Conservation (phyloP, 371 early-diverging fungal species). For the Dichotomocladium elegans region DNA sequence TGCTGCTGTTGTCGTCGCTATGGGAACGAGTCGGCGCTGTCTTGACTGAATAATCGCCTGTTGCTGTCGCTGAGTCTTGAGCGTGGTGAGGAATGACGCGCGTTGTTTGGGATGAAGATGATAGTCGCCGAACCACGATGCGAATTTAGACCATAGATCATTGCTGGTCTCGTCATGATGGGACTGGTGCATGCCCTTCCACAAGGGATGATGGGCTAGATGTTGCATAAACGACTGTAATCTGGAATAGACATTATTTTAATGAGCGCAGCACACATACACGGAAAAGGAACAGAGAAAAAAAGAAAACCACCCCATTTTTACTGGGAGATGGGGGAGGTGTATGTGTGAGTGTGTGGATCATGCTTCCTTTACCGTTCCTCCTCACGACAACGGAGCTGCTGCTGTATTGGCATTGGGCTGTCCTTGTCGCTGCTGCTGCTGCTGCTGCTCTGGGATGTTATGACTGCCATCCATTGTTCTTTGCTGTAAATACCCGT, state of each 20-base stretch:
- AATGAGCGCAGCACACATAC: too few species aligned
- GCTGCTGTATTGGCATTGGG: background rate
- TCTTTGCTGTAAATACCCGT: too few species aligned
- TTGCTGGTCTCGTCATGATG: background rate
- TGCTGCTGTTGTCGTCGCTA: slow-evolving; percentile 2
- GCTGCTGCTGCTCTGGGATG: background rate
- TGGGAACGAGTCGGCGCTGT: slow-evolving; percentile 15
- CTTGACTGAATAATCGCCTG: slow-evolving; percentile 43
- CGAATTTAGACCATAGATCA: slow-evolving; percentile 9
- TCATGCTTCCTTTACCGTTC: slow-evolving; percentile 1
- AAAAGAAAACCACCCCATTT: too few species aligned
- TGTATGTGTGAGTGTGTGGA: too few species aligned
- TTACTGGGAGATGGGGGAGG: too few species aligned
- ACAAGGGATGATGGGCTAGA: slow-evolving; percentile 14
- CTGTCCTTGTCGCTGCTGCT: background rate
- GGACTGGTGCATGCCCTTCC: slow-evolving; percentile 6
- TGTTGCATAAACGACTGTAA: slow-evolving; percentile 10
- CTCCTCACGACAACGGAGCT: slow-evolving; percentile 3
- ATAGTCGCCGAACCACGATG: slow-evolving; percentile 15
- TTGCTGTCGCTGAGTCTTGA: slow-evolving; percentile 28
- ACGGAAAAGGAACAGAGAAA: too few species aligned
- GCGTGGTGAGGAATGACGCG: slow-evolving; percentile 6
- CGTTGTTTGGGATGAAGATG: slow-evolving; percentile 4
- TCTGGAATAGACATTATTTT: too few species aligned
- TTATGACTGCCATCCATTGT: too few species aligned